Conservation (phyloP, 1,139 yeast species). For the Saccharomyces hybrid region DNA sequence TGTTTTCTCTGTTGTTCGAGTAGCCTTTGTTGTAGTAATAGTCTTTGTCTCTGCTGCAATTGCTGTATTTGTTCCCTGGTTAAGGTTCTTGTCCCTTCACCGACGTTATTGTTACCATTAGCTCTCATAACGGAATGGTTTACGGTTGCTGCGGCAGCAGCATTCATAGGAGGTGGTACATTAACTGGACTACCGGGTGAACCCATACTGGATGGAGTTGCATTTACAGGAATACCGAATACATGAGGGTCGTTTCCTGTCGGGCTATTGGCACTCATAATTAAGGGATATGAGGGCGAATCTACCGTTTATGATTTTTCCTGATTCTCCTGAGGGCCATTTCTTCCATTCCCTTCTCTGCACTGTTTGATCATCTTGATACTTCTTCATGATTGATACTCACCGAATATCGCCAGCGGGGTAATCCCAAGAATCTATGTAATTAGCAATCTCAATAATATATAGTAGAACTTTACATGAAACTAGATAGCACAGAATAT, state of each 20-base stretch:
- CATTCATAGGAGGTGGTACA: slow-evolving; percentile 3
- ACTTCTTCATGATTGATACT: background rate
- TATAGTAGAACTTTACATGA: too few species aligned
- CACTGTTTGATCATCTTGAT: background rate
- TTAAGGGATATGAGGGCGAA: background rate
- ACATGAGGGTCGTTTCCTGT: slow-evolving; percentile 14
- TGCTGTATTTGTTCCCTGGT: slow-evolving; percentile 22
- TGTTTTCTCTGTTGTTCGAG: slow-evolving; percentile 38
- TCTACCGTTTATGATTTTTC: background rate
- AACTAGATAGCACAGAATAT: background rate
- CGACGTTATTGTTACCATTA: slow-evolving; percentile 6
- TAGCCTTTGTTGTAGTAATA: slow-evolving; percentile 33
- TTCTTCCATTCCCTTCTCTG: background rate
- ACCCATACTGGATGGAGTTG: background rate
- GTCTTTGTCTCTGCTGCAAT: slow-evolving; percentile 26
- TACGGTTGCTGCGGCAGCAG: background rate
- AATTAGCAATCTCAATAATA: background rate
- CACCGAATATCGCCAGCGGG: background rate
- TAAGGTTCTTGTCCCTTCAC: slow-evolving; percentile 13
- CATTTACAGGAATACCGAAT: background rate
- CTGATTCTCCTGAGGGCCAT: background rate
- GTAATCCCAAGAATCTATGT: background rate
- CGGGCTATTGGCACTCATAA: slow-evolving; percentile 4
- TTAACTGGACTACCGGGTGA: slow-evolving; percentile 12
- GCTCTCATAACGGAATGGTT: background rate